Percentiles rank a stretch among this genome's conserved stretches.
Evolutionary conservation across 257 asterid genomes (phyloP).

Genomic region (Fraxinus quadrangulata): DNA sequence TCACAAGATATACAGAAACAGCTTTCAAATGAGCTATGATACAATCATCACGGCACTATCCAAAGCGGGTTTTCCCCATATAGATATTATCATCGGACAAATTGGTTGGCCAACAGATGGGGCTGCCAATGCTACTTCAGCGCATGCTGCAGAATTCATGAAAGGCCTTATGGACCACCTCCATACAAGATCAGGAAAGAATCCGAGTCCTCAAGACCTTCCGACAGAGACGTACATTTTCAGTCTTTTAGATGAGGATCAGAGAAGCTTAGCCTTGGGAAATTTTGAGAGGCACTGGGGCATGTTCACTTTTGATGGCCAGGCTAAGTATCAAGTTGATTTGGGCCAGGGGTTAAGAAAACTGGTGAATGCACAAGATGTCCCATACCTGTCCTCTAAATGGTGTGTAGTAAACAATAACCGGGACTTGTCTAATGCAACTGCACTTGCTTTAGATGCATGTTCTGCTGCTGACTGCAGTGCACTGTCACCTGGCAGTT

Average conservation of each 20-base stretch:
- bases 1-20: slow-evolving; percentile 55
- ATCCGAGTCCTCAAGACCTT: slow-evolving; percentile 38
- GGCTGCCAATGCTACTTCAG: slow-evolving; percentile 63
- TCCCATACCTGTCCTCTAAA: slow-evolving; percentile 64
- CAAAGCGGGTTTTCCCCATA: slow-evolving; percentile 54
- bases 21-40: slow-evolving; percentile 65
- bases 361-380: slow-evolving; percentile 63
- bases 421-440: slow-evolving; percentile 56
- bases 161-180: slow-evolving; percentile 61
- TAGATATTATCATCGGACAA: slow-evolving; percentile 51
- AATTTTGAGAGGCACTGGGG: slow-evolving; percentile 91
- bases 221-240: slow-evolving; percentile 57
- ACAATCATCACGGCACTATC: slow-evolving; percentile 50
- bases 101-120: slow-evolving; percentile 97
- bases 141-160: slow-evolving; percentile 62
- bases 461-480: slow-evolving; percentile 75
- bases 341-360: slow-evolving; percentile 54
- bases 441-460: slow-evolving; percentile 56
- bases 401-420: slow-evolving; percentile 91
- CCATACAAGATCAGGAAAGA: slow-evolving; percentile 47
- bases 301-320: slow-evolving; percentile 85
- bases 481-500: slow-evolving; percentile 55
- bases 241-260: slow-evolving; percentile 83
- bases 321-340: slow-evolving; percentile 69
- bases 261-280: slow-evolving; percentile 53